These are phyloP conservation scores for Cyathus striatus DNA, from an alignment of 768 basidiomycete genomes.

Conservation along the genomic window DNA sequence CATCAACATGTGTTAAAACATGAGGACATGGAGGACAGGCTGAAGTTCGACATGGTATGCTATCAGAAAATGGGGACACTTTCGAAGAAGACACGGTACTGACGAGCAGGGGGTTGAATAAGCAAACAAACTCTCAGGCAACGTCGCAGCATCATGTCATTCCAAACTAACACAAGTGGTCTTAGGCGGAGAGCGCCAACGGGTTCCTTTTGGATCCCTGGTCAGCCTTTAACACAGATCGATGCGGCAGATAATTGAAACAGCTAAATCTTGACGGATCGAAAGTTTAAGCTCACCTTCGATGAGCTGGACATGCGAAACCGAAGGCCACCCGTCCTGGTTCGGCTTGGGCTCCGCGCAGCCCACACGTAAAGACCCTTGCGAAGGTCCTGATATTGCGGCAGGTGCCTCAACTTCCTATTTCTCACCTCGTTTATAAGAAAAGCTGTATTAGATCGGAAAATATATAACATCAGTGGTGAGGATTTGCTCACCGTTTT, in stretches of 20 bases:
- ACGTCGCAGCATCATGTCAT: not conserved
- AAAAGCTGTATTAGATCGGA: slow-evolving; percentile 32
- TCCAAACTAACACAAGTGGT: slow-evolving; percentile 1
- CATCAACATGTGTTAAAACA: slow-evolving; percentile 37
- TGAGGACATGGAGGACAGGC: slow-evolving; percentile 20
- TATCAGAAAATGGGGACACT: not conserved
- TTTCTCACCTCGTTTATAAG: slow-evolving; percentile 37
- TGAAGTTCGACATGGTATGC: not conserved
- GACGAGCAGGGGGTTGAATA: not conserved
- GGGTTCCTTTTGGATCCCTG: too few relatives aligned
- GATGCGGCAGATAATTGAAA: slow-evolving; percentile 5
- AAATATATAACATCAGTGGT: slow-evolving; percentile 41
- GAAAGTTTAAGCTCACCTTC: slow-evolving; percentile 13
- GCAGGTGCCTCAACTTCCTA: slow-evolving; percentile 40
- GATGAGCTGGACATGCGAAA: slow-evolving; percentile 24
- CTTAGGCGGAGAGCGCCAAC: not conserved
- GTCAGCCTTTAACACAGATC: slow-evolving; percentile 11
- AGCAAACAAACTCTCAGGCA: not conserved
- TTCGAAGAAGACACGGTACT: too few relatives aligned
- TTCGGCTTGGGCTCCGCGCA: slow-evolving; percentile 35
- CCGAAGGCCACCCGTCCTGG: slow-evolving; percentile 27
- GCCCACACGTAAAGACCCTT: slow-evolving; percentile 38
- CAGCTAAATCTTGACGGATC: slow-evolving; percentile 4
- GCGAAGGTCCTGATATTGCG: slow-evolving; percentile 35
- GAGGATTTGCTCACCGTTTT: slow-evolving; percentile 27